Conservation (phyloP, 148 eudicot species). For the Simmondsia chinensis region DNA sequence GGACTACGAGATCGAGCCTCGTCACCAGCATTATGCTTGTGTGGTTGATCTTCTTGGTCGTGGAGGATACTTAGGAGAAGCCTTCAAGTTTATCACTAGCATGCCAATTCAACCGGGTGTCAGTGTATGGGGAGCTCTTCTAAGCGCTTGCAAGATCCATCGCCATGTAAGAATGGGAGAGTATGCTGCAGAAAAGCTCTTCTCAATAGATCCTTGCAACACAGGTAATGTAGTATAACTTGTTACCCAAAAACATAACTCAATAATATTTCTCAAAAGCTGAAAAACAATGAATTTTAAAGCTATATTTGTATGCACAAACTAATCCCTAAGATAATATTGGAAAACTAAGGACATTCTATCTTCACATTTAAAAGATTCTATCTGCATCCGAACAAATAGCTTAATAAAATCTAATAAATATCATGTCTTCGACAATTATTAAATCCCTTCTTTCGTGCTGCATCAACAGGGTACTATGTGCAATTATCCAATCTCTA, state of each 20-base stretch:
- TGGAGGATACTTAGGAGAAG: conserved; percentile 44
- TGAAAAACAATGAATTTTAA: no score
- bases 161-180: conserved; percentile 50
- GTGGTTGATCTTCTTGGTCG: conserved; percentile 73
- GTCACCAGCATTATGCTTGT: conserved; percentile 64
- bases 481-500: conserved; percentile 73
- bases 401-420: no score
- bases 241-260: no score
- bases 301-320: no score
- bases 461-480: conserved; percentile 43
- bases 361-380: no score
- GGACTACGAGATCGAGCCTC: conserved; percentile 46
- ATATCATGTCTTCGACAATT: no score
- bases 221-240: no score
- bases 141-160: conserved; percentile 58
- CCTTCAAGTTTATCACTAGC: conserved; percentile 39
- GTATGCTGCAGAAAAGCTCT: conserved; percentile 51
- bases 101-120: conserved; percentile 58
- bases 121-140: conserved; percentile 64
- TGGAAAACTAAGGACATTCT: no score
- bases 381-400: no score
- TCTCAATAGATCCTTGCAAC: conserved; percentile 46
- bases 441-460: no score
- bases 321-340: no score
- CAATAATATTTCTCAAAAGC: no score